phyloP scores from a whole-genome alignment of 352 stramenopile species.

The Plasmopara viticola region DNA sequence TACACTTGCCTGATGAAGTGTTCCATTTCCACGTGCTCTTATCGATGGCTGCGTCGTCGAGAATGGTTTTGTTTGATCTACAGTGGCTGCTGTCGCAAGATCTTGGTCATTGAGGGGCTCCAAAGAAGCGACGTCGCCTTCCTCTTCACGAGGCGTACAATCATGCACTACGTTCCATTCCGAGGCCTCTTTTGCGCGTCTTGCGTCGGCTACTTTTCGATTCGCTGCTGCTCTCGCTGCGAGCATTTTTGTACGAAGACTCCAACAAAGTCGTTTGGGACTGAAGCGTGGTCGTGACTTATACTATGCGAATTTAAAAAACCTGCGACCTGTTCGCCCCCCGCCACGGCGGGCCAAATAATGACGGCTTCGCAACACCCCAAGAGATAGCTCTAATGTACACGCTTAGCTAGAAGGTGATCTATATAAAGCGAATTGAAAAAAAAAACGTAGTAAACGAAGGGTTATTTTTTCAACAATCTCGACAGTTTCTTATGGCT shows the following conservation, averaged over 20 bases:
- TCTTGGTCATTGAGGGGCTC: slow-evolving; percentile 3
- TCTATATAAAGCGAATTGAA: slow-evolving; percentile 24
- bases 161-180: slow-evolving; percentile 20
- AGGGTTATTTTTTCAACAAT: slow-evolving; percentile 7
- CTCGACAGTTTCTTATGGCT: slow-evolving; percentile 3
- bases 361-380: slow-evolving; percentile 12
- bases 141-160: slow-evolving; percentile 4
- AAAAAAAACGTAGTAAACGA: background rate
- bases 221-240: slow-evolving; percentile 23
- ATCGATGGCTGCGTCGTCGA: background rate
- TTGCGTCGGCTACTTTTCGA: slow-evolving; percentile 21
- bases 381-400: slow-evolving; percentile 4
- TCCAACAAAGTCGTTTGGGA: background rate
- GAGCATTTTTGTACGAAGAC: slow-evolving; percentile 12
- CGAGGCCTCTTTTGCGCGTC: slow-evolving; percentile 15
- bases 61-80: slow-evolving; percentile 3
- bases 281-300: slow-evolving; percentile 1
- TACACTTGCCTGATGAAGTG: background rate
- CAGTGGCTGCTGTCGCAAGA: background rate
- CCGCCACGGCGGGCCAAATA: slow-evolving; percentile 9
- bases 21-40: background rate
- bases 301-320: background rate
- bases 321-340: slow-evolving; percentile 1
- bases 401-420: slow-evolving; percentile 2
- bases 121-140: background rate